Conservation (phyloP, 2,329 filamentous ascomycete species). For the Ascochyta koolunga region DNA sequence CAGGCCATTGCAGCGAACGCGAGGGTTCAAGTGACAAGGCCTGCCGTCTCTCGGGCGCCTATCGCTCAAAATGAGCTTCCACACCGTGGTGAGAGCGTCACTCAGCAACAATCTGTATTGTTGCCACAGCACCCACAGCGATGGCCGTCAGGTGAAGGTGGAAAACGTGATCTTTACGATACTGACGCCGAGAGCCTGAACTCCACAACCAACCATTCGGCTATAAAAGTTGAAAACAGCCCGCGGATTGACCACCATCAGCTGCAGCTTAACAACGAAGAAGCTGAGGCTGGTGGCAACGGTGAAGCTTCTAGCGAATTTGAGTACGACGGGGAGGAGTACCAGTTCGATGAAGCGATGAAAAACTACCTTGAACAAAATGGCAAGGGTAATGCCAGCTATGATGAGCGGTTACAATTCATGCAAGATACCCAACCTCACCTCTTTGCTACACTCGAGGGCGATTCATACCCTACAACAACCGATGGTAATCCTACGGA, state of each 20-base stretch:
- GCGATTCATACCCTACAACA: slow-evolving; percentile 47
- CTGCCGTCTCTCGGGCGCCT: slow-evolving; percentile 18
- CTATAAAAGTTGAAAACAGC: slow-evolving; percentile 25
- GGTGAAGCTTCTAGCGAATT: slow-evolving; percentile 17
- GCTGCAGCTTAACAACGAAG: slow-evolving; percentile 14
- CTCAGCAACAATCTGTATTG: slow-evolving; percentile 19
- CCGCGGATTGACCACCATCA: slow-evolving; percentile 15
- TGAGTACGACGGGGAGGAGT: slow-evolving; percentile 3
- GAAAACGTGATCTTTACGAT: slow-evolving; percentile 37
- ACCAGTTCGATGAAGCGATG: not conserved
- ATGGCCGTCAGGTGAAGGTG: slow-evolving; percentile 20
- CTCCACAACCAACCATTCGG: slow-evolving; percentile 37
- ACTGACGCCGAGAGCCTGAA: slow-evolving; percentile 49
- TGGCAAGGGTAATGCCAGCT: not conserved
- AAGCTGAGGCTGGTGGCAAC: slow-evolving; percentile 14
- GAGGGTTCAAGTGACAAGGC: slow-evolving; percentile 23
- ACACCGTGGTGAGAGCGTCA: slow-evolving; percentile 14
- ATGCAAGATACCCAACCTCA: not conserved
- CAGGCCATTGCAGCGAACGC: slow-evolving; percentile 29
- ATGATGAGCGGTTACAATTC: slow-evolving; percentile 7
- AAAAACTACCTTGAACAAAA: not conserved
- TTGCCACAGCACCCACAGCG: slow-evolving; percentile 23
- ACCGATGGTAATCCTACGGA: slow-evolving; percentile 40
- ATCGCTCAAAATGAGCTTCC: slow-evolving; percentile 2
- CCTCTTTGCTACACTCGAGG: slow-evolving; percentile 23